Base-by-base conservation (phyloP, 495 filamentous ascomycete genomes). In the Aspergillus funiculosus region DNA sequence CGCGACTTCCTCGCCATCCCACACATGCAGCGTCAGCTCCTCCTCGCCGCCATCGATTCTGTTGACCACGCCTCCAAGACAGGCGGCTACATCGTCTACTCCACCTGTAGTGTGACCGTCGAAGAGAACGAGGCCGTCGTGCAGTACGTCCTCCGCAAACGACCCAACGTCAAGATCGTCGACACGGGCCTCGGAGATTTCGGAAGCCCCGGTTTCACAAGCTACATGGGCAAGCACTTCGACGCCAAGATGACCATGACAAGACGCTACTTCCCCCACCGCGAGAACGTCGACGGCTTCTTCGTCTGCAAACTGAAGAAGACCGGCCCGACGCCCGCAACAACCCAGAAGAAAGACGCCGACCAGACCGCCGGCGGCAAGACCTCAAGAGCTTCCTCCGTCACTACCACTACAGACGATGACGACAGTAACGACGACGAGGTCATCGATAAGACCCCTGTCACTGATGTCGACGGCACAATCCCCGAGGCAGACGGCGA, bases 271-370 rank as follows among this genome's bases (percentile, higher is more conserved):
- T 97, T 96, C 66, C 91, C 91, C 0, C 91, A 97, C 54, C 75
- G 86, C 31, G 90, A 91, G 72, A 98, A 98, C 70, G 86, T 98
- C 19, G 92, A 98, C 53, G 92, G 92, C 42, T 98, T 98, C 81
- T 98, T 94, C 62, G 92, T 97, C 45, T 85, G 87, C 58, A 98
- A 97, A 67, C 82, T 98, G 60, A 91, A 94, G 70, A 98, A 98
- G 78, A 78, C 77, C 21, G 92, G 79, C 9, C 85, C 85, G 0
- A 86, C 82, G 9, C 80, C 84, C 0, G 66, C 75, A 75, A 27
- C 73, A 77, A 47, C 58, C 68, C 14, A 66, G 13, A 62, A 58
- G 13, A 64, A 48, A 15, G 44, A 54, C 15, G 52, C 52, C 32
- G 57, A 44, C 13, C 20, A 51, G 15, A 51, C 52, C 19, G 28